phyloP scores from a whole-genome alignment of 306 rosid species.

The Citrullus colocynthis region DNA sequence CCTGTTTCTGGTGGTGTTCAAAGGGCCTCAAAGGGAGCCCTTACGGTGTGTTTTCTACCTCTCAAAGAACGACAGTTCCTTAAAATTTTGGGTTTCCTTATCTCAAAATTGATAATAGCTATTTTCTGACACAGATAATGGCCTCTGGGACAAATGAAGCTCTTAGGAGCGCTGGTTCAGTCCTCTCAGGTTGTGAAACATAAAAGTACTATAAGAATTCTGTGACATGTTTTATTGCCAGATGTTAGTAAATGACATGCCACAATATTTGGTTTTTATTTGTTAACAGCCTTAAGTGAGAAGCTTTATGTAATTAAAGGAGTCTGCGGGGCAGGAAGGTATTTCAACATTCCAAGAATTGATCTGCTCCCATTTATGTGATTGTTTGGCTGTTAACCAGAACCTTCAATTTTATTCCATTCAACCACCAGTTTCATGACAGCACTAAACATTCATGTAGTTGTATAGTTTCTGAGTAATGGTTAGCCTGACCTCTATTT shows the following conservation, averaged over 20 bases:
- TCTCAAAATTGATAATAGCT: constrained; percentile 7
- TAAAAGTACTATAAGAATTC: constrained; percentile 13
- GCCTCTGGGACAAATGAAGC: constrained; percentile 82
- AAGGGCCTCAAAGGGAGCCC: constrained; percentile 71
- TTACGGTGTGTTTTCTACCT: constrained; percentile 44
- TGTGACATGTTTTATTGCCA: constrained; percentile 14
- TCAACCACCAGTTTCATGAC: background rate
- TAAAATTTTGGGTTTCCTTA: constrained; percentile 9
- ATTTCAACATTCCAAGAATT: constrained; percentile 12
- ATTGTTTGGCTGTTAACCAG: background rate
- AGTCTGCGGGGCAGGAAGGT: constrained; percentile 93
- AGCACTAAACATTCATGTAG: background rate
- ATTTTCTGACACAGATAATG: constrained; percentile 51
- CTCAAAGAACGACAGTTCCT: background rate
- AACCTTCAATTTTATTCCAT: background rate
- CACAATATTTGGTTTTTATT: constrained; percentile 14
- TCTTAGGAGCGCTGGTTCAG: constrained; percentile 63
- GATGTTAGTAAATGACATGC: background rate
- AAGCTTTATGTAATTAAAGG: constrained; percentile 86
- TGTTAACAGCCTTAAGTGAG: constrained; percentile 74
- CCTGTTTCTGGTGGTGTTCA: constrained; percentile 94
- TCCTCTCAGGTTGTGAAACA: constrained; percentile 55
- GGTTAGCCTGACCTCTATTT: constrained; percentile 4
- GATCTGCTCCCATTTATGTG: background rate
- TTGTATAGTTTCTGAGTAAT: background rate